These are phyloP conservation scores for Fusarium agapanthi DNA, from an alignment of 2,329 filamentous ascomycete species.

Conservation along the genomic window DNA sequence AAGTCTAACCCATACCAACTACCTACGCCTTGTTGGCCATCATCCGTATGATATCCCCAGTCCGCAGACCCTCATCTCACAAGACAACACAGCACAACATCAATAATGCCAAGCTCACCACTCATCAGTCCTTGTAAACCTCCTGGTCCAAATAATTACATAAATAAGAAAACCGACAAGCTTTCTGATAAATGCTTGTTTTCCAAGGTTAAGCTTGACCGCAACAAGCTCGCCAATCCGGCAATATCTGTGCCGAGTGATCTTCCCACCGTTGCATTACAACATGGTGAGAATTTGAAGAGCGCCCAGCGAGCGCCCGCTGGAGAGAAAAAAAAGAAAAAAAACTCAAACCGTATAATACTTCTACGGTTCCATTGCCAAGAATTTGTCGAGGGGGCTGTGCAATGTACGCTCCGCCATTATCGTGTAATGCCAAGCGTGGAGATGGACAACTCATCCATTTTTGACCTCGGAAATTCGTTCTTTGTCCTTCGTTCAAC, in stretches of 20 bases:
- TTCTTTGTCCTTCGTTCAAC: not conserved
- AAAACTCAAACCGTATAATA: not conserved
- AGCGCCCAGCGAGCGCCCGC: not conserved
- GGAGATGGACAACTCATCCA: conserved; percentile 26
- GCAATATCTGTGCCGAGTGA: not conserved
- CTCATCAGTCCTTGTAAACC: not conserved
- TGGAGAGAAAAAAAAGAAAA: not conserved
- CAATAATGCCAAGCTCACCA: conserved; percentile 12
- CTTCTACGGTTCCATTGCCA: not conserved
- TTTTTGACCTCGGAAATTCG: not conserved
- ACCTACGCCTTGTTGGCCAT: not conserved
- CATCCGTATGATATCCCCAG: not conserved
- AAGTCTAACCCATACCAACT: not conserved
- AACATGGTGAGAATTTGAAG: conserved; percentile 7
- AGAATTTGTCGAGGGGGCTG: conserved; percentile 23
- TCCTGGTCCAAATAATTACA: not conserved
- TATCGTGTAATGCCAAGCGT: conserved; percentile 34
- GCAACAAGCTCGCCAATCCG: conserved; percentile 14
- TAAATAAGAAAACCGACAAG: conserved; percentile 9
- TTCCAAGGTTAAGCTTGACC: conserved; percentile 14
- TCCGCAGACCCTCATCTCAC: not conserved
- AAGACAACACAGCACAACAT: not conserved
- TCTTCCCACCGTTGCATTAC: conserved; percentile 8
- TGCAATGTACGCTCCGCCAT: conserved; percentile 12
- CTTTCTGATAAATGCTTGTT: conserved; percentile 16